A percentile compares a stretch with the other conserved stretches of the same genome.
Evolutionary conservation across 2,329 filamentous ascomycete species (phyloP).

Genomic region (Sphaerulina musiva): DNA sequence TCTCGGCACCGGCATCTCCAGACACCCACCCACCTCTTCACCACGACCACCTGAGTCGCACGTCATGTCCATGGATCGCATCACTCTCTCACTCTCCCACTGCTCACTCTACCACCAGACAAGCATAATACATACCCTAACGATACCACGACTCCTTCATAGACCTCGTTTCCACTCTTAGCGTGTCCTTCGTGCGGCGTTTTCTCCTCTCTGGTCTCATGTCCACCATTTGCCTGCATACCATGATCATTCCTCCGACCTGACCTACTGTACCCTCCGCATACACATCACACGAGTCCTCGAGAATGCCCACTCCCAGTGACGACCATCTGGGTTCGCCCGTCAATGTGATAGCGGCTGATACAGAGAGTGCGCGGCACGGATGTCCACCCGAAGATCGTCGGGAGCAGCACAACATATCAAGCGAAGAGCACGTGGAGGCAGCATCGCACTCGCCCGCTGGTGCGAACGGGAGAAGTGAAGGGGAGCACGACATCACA

Average conservation of each 20-base stretch:
- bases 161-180: not conserved
- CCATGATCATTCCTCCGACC: not conserved
- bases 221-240: not conserved
- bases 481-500: not conserved
- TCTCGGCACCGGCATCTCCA: not conserved
- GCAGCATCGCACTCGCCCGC: conserved; percentile 2
- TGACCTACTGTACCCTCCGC: not conserved
- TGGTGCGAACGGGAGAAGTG: conserved; percentile 4
- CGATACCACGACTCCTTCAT: not conserved
- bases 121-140: not conserved
- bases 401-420: conserved; percentile 14
- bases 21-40: not conserved
- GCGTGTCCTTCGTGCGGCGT: not conserved
- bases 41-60: not conserved
- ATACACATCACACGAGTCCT: conserved; percentile 22
- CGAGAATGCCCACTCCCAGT: conserved; percentile 23
- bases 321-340: conserved; percentile 15
- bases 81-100: not conserved
- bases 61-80: not conserved
- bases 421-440: conserved; percentile 4
- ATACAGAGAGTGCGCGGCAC: conserved; percentile 2
- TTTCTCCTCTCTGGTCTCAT: not conserved
- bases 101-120: not conserved
- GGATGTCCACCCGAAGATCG: conserved; percentile 37
- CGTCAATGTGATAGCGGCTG: not conserved